Evolutionary conservation across 2,329 filamentous ascomycete species (phyloP).

Genomic region (Pseudodiploospora longispora): DNA sequence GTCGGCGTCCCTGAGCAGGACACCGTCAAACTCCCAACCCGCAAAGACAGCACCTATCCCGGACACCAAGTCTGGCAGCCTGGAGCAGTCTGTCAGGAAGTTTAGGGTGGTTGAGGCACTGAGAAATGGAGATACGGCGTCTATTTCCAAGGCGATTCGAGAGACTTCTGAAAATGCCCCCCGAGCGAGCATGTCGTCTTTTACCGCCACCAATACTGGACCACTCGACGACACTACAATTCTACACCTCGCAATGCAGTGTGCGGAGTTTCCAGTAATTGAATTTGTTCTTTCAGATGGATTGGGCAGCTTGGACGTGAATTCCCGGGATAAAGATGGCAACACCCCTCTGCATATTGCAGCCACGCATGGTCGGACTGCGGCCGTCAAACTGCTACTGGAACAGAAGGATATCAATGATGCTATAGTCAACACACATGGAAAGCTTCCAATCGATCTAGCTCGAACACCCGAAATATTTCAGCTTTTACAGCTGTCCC

Average conservation of each 20-base stretch:
- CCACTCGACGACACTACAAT: conserved; percentile 76
- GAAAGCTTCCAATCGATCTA: conserved; percentile 78
- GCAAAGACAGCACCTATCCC: conserved; percentile 18
- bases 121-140: conserved; percentile 80
- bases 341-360: conserved; percentile 91
- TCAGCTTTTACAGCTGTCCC: conserved; percentile 83
- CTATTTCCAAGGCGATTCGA: conserved; percentile 78
- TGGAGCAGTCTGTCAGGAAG: conserved; percentile 90
- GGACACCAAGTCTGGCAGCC: conserved; percentile 44
- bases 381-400: conserved; percentile 75
- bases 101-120: conserved; percentile 92
- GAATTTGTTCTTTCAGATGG: conserved; percentile 86
- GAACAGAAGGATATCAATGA: conserved; percentile 83
- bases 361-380: conserved; percentile 68
- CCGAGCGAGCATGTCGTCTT: conserved; percentile 49
- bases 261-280: conserved; percentile 83
- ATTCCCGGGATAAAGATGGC: conserved; percentile 84
- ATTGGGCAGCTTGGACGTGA: conserved; percentile 64
- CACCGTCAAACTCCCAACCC: conserved; percentile 26
- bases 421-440: conserved; percentile 73
- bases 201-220: conserved; percentile 33
- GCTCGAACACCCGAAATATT: conserved; percentile 92
- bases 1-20: conserved; percentile 32
- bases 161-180: conserved; percentile 49
- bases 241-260: conserved; percentile 89